Percentiles rank a stretch among this genome's conserved stretches.
phyloP scores from a whole-genome alignment of 768 basidiomycete species.

The Daedaleopsis nitida region DNA sequence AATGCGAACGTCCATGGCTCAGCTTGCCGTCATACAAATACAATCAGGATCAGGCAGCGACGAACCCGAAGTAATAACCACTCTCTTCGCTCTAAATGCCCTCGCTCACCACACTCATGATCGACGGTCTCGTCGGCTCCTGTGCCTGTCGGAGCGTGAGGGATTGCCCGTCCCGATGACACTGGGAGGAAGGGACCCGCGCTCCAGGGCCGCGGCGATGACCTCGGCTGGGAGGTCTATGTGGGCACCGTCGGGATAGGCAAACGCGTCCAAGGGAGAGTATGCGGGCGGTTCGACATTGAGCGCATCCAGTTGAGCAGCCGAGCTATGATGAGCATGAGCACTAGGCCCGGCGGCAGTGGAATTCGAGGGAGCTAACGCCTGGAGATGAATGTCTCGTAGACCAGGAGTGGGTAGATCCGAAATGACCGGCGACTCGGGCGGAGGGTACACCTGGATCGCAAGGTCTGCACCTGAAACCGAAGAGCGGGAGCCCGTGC shows the following conservation, averaged over 20 bases:
- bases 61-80: constrained; percentile 14
- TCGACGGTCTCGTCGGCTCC: constrained; percentile 42
- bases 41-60: constrained; percentile 17
- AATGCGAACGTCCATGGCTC: constrained; percentile 16
- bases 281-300: constrained; percentile 80
- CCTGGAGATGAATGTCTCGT: constrained; percentile 80
- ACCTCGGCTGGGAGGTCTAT: constrained; percentile 92
- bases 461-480: constrained; percentile 62
- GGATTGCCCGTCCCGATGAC: constrained; percentile 43
- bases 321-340: constrained; percentile 14
- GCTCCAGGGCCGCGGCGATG: constrained; percentile 87
- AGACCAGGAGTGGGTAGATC: constrained; percentile 86
- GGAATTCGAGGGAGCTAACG: constrained; percentile 42
- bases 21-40: constrained; percentile 20
- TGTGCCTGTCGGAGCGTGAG: constrained; percentile 43
- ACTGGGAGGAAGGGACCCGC: constrained; percentile 59
- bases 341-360: constrained; percentile 9
- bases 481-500: constrained; percentile 34
- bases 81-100: constrained; percentile 2
- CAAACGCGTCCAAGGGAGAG: constrained; percentile 84
- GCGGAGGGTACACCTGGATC: constrained; percentile 74
- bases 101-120: constrained; percentile 18
- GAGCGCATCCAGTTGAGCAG: constrained; percentile 31
- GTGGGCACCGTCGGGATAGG: constrained; percentile 87
- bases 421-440: constrained; percentile 76